These are phyloP conservation scores for Fusarium tricinctum DNA, from an alignment of 2,329 filamentous ascomycete genomes.

Conservation along the genomic window DNA sequence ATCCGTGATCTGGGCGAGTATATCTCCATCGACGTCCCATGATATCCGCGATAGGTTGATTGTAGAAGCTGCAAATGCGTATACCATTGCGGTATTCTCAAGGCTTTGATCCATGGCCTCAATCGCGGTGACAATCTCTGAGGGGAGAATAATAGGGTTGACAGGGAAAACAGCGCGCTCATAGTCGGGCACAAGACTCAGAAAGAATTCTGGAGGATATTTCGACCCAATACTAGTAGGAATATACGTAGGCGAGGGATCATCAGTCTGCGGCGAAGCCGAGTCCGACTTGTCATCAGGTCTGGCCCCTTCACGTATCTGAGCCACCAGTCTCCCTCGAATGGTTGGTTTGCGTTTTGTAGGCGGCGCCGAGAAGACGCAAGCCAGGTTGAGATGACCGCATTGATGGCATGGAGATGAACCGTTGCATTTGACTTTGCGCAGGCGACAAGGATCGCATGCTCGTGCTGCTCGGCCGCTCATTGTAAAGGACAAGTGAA, in stretches of 20 bases:
- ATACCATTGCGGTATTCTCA: conserved; percentile 56
- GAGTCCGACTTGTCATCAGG: conserved; percentile 37
- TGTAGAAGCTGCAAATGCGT: conserved; percentile 55
- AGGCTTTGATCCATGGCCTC: conserved; percentile 51
- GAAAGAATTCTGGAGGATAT: conserved; percentile 53
- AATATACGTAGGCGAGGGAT: conserved; percentile 12
- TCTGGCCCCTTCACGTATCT: conserved; percentile 50
- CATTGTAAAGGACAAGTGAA: conserved; percentile 7
- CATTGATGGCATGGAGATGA: conserved; percentile 55
- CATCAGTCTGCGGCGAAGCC: conserved; percentile 25
- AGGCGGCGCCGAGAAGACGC: conserved; percentile 53
- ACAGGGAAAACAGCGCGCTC: conserved; percentile 56
- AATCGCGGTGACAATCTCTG: conserved; percentile 53
- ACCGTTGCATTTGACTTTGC: conserved; percentile 57
- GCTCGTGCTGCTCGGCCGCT: conserved; percentile 46
- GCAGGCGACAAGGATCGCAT: conserved; percentile 57
- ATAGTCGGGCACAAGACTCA: conserved; percentile 53
- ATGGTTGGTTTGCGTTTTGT: conserved; percentile 55
- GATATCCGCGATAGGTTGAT: conserved; percentile 54
- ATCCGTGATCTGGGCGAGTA: conserved; percentile 51
- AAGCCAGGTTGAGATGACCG: conserved; percentile 53
- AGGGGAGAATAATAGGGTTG: conserved; percentile 53
- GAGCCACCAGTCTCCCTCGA: conserved; percentile 54
- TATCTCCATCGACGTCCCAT: conserved; percentile 49
- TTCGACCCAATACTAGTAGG: conserved; percentile 21